A percentile compares a stretch with the other conserved stretches of the same genome.
These are phyloP conservation scores for Fusarium transvaalense DNA, from an alignment of 2,329 filamentous ascomycete genomes.

Conservation along the genomic window DNA sequence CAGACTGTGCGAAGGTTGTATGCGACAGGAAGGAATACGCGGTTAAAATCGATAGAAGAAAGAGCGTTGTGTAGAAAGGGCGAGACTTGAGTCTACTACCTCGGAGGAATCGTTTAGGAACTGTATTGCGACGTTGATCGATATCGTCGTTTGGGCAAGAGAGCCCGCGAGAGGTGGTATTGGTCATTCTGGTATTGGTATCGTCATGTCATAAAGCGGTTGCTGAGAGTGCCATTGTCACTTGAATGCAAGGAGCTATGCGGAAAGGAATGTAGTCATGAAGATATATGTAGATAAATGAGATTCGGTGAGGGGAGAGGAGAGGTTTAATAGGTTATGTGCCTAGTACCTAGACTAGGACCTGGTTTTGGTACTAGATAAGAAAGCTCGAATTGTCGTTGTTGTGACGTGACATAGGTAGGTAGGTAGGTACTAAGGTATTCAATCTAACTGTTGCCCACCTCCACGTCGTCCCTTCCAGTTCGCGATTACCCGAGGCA, in stretches of 20 bases:
- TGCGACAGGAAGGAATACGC: slow-evolving; percentile 59
- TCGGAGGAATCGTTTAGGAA: slow-evolving; percentile 38
- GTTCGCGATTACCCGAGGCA: slow-evolving; percentile 31
- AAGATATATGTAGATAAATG: background rate
- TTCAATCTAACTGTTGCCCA: background rate
- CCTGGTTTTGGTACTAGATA: slow-evolving; percentile 23
- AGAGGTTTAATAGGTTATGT: slow-evolving; percentile 14
- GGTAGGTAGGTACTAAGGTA: no score
- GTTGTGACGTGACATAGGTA: slow-evolving; percentile 40
- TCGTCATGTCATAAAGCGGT: slow-evolving; percentile 45
- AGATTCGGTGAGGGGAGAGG: slow-evolving; percentile 5
- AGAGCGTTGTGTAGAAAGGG: slow-evolving; percentile 63
- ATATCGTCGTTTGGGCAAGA: slow-evolving; percentile 15
- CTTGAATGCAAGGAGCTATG: background rate
- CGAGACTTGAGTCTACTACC: slow-evolving; percentile 58
- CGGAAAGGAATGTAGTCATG: background rate
- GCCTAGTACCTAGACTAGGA: background rate
- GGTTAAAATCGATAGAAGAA: slow-evolving; percentile 61
- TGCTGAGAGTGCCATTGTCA: slow-evolving; percentile 28
- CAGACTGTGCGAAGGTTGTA: slow-evolving; percentile 34
- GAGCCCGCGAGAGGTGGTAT: slow-evolving; percentile 21
- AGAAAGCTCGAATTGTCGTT: slow-evolving; percentile 14
- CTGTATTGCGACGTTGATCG: slow-evolving; percentile 18
- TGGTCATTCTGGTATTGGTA: slow-evolving; percentile 33
- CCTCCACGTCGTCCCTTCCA: slow-evolving; percentile 18